A percentile compares a stretch with the other conserved stretches of the same genome.
Conservation (phyloP, 106 monocot species). For the Dioscorea zingiberensis region DNA sequence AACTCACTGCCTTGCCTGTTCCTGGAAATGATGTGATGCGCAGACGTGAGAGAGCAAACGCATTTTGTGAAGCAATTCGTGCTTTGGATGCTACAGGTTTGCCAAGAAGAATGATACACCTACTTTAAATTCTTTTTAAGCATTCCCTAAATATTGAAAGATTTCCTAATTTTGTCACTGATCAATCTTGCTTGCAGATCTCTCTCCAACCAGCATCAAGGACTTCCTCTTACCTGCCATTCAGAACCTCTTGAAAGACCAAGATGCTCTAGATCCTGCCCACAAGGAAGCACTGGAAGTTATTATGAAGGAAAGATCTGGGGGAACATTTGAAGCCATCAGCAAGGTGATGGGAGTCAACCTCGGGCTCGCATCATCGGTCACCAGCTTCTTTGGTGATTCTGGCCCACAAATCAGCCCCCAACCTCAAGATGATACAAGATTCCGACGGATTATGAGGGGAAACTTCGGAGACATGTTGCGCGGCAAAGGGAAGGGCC, state of each 20-base stretch:
- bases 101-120: not conserved
- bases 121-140: not conserved
- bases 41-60: constrained; percentile 73
- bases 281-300: constrained; percentile 96
- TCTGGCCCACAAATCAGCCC: constrained; percentile 22
- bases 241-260: constrained; percentile 87
- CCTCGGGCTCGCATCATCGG: constrained; percentile 81
- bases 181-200: constrained; percentile 33
- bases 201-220: constrained; percentile 54
- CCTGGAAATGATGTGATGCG: constrained; percentile 58
- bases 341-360: constrained; percentile 91
- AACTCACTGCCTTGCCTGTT: constrained; percentile 45
- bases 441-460: constrained; percentile 73
- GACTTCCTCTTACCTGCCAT: constrained; percentile 77
- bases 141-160: not conserved
- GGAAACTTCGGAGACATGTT: constrained; percentile 76
- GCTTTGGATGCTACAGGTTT: constrained; percentile 98
- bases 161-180: too few relatives aligned
- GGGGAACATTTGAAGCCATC: constrained; percentile 69
- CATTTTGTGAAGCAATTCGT: constrained; percentile 90
- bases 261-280: constrained; percentile 75
- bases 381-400: constrained; percentile 88
- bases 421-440: constrained; percentile 48
- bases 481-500: constrained; percentile 51
- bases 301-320: constrained; percentile 84